Evolutionary conservation across 139 green algal genomes (phyloP).

Genomic region (Chlamydomonas sphaeroides): DNA sequence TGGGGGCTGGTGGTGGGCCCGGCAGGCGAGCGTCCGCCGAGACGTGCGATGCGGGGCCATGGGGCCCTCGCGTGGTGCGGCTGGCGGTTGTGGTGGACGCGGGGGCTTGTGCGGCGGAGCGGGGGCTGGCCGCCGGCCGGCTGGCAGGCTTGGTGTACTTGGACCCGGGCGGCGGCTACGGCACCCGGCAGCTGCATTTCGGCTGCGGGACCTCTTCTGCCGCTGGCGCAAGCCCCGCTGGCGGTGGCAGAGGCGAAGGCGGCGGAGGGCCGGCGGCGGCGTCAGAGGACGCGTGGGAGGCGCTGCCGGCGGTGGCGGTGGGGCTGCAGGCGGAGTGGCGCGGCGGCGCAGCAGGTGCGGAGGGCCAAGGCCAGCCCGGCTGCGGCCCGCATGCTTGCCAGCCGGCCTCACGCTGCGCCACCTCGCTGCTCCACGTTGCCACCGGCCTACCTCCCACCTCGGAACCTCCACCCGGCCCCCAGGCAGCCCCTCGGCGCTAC

Average conservation of each 20-base stretch:
- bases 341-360: slow-evolving; percentile 4
- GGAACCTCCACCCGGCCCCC: neutral
- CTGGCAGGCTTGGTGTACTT: slow-evolving; percentile 32
- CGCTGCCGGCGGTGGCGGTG: slow-evolving; percentile 17
- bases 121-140: neutral
- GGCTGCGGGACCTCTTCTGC: no score
- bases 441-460: no score
- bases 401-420: neutral
- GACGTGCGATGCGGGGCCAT: neutral
- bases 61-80: slow-evolving; percentile 8
- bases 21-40: no score
- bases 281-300: neutral
- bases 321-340: slow-evolving; percentile 32
- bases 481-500: slow-evolving; percentile 8
- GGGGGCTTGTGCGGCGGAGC: neutral
- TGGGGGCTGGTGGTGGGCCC: no score
- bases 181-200: slow-evolving; percentile 41
- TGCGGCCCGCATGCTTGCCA: no score
- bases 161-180: slow-evolving; percentile 39
- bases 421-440: no score
- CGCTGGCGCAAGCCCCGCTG: no score
- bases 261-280: no score
- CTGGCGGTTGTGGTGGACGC: neutral
- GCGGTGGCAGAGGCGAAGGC: no score
- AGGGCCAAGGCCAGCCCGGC: neutral